Percentiles rank a stretch among this genome's conserved stretches.
These are phyloP conservation scores for Pythium inflatum DNA, from an alignment of 352 stramenopile species.

Conservation along the genomic window DNA sequence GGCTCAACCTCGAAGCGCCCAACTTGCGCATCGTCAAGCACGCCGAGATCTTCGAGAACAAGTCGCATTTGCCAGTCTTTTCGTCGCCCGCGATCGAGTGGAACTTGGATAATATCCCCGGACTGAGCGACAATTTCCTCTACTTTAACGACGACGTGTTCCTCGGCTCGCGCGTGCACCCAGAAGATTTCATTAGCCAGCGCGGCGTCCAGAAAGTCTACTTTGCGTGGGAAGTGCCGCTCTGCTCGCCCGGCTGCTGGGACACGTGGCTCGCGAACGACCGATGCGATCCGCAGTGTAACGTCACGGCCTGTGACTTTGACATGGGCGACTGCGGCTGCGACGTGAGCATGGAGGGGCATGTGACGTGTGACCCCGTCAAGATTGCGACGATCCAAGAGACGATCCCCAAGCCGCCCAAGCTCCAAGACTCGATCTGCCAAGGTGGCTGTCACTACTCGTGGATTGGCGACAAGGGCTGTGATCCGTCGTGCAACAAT, in stretches of 20 bases:
- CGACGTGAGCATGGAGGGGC: conserved; percentile 56
- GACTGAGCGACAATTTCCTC: conserved; percentile 91
- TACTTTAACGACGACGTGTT: conserved; percentile 98
- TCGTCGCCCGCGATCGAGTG: conserved; percentile 94
- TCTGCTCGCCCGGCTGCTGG: conserved; percentile 83
- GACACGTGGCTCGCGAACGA: conserved; percentile 80
- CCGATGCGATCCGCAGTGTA: conserved; percentile 89
- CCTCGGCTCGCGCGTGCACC: conserved; percentile 82
- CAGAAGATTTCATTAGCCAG: conserved; percentile 92
- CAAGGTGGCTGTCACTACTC: conserved; percentile 69
- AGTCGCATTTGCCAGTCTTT: conserved; percentile 92
- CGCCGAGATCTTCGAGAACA: conserved; percentile 89
- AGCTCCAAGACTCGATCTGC: conserved; percentile 67
- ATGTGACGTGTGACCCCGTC: conserved; percentile 54
- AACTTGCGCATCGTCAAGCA: conserved; percentile 90
- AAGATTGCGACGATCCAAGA: conserved; percentile 72
- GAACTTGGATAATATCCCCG: conserved; percentile 93
- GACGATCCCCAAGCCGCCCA: conserved; percentile 45
- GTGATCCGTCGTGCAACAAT: conserved; percentile 80
- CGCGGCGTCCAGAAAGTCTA: conserved; percentile 90
- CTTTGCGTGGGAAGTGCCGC: conserved; percentile 92
- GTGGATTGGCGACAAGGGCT: conserved; percentile 84
- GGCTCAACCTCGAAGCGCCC: conserved; percentile 87
- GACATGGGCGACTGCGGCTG: conserved; percentile 95
- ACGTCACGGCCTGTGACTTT: conserved; percentile 88